Evolutionary conservation across 1,284 basidiomycete species (phyloP).

Genomic region (Marasmius fiardii): DNA sequence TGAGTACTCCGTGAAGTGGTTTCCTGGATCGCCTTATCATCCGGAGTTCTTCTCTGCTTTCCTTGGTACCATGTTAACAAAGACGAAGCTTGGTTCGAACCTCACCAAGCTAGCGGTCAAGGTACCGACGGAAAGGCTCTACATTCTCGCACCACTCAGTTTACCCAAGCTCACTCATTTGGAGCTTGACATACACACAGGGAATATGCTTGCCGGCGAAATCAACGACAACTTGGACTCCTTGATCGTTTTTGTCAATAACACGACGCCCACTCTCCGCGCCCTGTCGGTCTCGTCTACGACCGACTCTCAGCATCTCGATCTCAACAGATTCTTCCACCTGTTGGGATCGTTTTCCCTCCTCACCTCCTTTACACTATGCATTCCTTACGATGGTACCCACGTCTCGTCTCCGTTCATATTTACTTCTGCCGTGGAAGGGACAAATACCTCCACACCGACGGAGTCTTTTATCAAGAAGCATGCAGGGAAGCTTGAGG

Average conservation of each 20-base stretch:
- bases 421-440: conserved; percentile 20
- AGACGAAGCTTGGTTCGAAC: conserved; percentile 22
- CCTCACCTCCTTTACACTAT: conserved; percentile 32
- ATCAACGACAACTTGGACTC: conserved; percentile 32
- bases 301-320: conserved; percentile 31
- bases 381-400: conserved; percentile 38
- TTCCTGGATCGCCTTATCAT: conserved; percentile 27
- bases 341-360: conserved; percentile 32
- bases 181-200: conserved; percentile 31
- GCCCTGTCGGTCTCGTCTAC: conserved; percentile 32
- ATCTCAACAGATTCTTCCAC: conserved; percentile 33
- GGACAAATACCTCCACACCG: neutral
- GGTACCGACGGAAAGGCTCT: conserved; percentile 32
- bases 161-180: conserved; percentile 32
- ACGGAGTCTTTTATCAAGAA: conserved; percentile 26
- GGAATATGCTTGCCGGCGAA: conserved; percentile 20
- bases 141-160: conserved; percentile 25
- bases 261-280: conserved; percentile 29
- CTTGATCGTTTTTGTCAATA: conserved; percentile 35
- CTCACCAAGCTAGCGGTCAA: conserved; percentile 32
- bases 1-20: conserved; percentile 35
- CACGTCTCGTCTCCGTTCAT: conserved; percentile 28
- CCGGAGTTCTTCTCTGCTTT: conserved; percentile 32
- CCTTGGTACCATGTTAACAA: conserved; percentile 27
- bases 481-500: conserved; percentile 29